These are phyloP conservation scores for Dysphania ambrosioides DNA, from an alignment of 148 eudicot genomes.

Conservation along the genomic window DNA sequence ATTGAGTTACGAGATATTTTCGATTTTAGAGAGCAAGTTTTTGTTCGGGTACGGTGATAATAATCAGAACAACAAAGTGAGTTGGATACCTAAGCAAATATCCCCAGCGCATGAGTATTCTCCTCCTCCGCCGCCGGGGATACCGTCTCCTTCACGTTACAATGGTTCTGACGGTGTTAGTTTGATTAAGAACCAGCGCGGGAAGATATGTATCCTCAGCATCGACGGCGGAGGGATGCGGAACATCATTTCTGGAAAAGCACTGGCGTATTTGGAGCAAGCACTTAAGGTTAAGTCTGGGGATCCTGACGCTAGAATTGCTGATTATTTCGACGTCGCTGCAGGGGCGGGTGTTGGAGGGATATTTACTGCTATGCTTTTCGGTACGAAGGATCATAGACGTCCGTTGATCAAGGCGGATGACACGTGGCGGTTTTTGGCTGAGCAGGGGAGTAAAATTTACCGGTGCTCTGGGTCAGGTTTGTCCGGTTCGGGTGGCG, in stretches of 20 bases:
- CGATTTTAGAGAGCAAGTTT: conserved; percentile 76
- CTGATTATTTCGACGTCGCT: conserved; percentile 82
- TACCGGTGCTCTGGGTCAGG: conserved; percentile 34
- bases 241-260: conserved; percentile 65
- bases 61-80: conserved; percentile 29
- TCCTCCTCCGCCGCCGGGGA: conserved; percentile 1
- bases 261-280: conserved; percentile 61
- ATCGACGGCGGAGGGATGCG: conserved; percentile 89
- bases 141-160: too few relatives aligned
- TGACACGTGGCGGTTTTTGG: conserved; percentile 79
- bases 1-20: conserved; percentile 91
- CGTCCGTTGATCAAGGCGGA: conserved; percentile 70
- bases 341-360: conserved; percentile 87
- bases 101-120: conserved; percentile 26
- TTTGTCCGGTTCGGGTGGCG: not conserved
- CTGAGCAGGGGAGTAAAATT: conserved; percentile 55
- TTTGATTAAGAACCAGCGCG: conserved; percentile 66
- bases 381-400: conserved; percentile 42
- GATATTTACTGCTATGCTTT: conserved; percentile 76
- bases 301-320: conserved; percentile 64
- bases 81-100: conserved; percentile 55
- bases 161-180: conserved; percentile 35
- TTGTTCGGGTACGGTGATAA: conserved; percentile 86
- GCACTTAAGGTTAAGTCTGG: conserved; percentile 64
- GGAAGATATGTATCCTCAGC: conserved; percentile 71